A percentile compares a stretch with the other conserved stretches of the same genome.
Conservation (phyloP, 1,284 basidiomycete genomes). For the Puccinia horiana region DNA sequence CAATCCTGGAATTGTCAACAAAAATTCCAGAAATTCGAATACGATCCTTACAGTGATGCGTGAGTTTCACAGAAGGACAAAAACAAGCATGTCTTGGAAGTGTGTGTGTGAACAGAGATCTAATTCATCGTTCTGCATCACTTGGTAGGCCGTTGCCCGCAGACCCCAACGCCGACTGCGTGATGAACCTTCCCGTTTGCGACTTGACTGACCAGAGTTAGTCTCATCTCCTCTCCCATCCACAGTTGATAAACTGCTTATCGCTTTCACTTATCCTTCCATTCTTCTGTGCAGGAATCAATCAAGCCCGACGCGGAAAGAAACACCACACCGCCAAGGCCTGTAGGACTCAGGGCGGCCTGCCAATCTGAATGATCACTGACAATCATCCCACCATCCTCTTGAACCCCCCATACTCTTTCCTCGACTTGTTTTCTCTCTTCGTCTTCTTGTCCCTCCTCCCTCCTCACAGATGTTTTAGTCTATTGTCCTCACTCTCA, state of each 20-base stretch:
- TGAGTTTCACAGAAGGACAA: not conserved
- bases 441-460: no score
- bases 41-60: conserved; percentile 42
- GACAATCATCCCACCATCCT: not conserved
- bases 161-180: conserved; percentile 33
- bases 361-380: conserved; percentile 22
- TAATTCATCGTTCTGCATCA: no score
- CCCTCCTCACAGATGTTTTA: no score
- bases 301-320: conserved; percentile 28
- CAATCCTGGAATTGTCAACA: conserved; percentile 48
- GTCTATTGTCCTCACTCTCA: no score
- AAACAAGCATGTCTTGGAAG: no score
- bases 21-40: conserved; percentile 21
- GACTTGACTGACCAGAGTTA: conserved; percentile 36
- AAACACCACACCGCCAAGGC: conserved; percentile 31
- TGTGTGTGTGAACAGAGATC: no score
- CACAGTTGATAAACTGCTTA: no score
- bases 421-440: not conserved
- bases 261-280: not conserved
- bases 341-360: conserved; percentile 30
- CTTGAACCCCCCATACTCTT: not conserved
- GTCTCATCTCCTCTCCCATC: not conserved
- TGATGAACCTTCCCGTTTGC: conserved; percentile 42
- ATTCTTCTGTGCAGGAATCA: conserved; percentile 13
- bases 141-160: conserved; percentile 28